phyloP scores from a whole-genome alignment of 352 stramenopile genomes.

The Poterioochromonas sp. region DNA sequence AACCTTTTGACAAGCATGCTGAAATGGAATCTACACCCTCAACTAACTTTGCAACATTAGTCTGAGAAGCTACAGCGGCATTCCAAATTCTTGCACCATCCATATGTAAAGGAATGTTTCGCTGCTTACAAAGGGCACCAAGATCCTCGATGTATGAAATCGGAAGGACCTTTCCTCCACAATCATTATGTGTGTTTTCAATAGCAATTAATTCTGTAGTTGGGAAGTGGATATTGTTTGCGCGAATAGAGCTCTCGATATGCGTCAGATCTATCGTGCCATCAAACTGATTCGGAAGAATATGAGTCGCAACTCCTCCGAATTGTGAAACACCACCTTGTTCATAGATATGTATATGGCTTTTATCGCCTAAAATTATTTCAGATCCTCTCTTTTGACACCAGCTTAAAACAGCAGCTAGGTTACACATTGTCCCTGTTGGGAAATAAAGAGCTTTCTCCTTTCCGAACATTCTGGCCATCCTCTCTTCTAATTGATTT shows the following conservation, averaged over 20 bases:
- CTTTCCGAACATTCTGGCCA: slow-evolving; percentile 84
- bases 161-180: slow-evolving; percentile 77
- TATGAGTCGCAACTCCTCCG: slow-evolving; percentile 70
- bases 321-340: slow-evolving; percentile 55
- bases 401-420: slow-evolving; percentile 84
- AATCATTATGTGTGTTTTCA: slow-evolving; percentile 97
- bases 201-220: slow-evolving; percentile 74
- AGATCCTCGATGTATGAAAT: slow-evolving; percentile 57
- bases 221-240: slow-evolving; percentile 62
- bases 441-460: slow-evolving; percentile 86
- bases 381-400: slow-evolving; percentile 74
- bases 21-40: slow-evolving; percentile 67
- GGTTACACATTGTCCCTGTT: slow-evolving; percentile 94
- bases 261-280: slow-evolving; percentile 69
- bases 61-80: slow-evolving; percentile 49
- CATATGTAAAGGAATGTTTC: slow-evolving; percentile 75
- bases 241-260: slow-evolving; percentile 52
- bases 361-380: slow-evolving; percentile 74
- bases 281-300: slow-evolving; percentile 66
- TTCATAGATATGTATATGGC: slow-evolving; percentile 95
- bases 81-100: slow-evolving; percentile 90
- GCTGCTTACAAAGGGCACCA: background rate
- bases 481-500: slow-evolving; percentile 74
- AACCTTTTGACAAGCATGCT: slow-evolving; percentile 80
- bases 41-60: slow-evolving; percentile 50